phyloP scores from a whole-genome alignment of 345 rosid genomes.

The rapeseed (Brassica napus) region DNA sequence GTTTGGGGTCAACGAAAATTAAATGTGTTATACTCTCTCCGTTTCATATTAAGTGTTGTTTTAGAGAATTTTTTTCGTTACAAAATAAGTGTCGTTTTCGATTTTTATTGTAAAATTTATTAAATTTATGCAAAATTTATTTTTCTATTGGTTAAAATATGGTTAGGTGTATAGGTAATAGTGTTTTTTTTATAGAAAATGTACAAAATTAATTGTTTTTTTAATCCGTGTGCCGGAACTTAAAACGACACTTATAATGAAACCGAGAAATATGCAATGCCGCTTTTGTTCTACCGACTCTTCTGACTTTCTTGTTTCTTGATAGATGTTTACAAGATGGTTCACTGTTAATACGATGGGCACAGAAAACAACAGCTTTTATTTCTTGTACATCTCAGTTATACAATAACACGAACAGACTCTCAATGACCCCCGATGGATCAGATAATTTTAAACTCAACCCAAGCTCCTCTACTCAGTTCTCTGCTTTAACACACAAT shows the following conservation, averaged over 20 bases:
- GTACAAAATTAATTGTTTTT: no score
- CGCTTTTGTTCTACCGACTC: not conserved
- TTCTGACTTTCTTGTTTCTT: not conserved
- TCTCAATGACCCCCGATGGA: not conserved
- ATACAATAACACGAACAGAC: not conserved
- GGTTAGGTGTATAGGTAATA: no score
- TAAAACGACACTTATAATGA: no score
- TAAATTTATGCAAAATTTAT: no score
- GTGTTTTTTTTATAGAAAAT: no score
- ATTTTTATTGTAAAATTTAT: no score
- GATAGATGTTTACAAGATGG: not conserved
- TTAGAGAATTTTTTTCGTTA: no score
- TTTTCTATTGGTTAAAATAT: no score
- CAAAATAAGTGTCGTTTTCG: no score
- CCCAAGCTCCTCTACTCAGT: not conserved
- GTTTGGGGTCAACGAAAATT: not conserved
- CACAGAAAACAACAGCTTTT: not conserved
- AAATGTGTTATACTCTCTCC: not conserved
- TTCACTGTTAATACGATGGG: not conserved
- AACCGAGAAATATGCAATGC: not conserved
- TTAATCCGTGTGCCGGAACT: no score
- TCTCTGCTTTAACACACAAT: not conserved
- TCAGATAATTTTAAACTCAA: not conserved
- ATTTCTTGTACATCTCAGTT: no score
- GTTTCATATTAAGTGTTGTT: no score